Evolutionary conservation across 2,329 filamentous ascomycete genomes (phyloP), one percentile per base, ranked within the genome.

Genomic region (Aspergillus hiratsukae): DNA sequence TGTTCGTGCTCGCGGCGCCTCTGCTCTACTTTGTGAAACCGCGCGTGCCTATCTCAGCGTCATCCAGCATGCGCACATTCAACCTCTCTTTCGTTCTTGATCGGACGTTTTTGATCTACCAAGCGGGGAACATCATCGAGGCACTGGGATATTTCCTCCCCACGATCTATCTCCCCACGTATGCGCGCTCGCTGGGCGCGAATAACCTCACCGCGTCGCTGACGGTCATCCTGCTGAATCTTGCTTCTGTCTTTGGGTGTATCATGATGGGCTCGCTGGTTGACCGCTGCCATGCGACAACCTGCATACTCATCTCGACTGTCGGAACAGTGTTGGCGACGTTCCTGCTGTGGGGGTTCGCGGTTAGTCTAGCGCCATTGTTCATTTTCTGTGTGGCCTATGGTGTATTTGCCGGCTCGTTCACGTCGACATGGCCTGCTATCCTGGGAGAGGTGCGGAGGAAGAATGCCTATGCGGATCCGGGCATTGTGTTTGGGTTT

Each of bases 271-370:
- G 70, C 1, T 64, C 66, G 19, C 60, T 77, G 2, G 68, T 76
- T 4, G 80, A 83, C 54, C 69, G 71, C 3, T 70, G 74, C 19
- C 68, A 75, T 46, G 67, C 58, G 4, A 53, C 63, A 73, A 76
- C 72, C 0, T 75, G 76, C 28, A 74, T 76, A 27, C 60, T 76
- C 1, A 65, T 79, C 37, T 77, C 75, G 1, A 75, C 75, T 0
- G 48, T 75, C 19, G 77, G 78, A 54, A 76, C 56, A 25, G 71
- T 69, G 1, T 8, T 76, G 1, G 73, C 76, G 0, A 67, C 76
- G 0, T 79, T 80, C 53, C 62, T 78, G 55, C 53, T 77, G 28
- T 83, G 80, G 80, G 80, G 80, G 0, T 64, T 80, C 17, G 72
- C 78, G 0, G 68, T 69, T 2, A 71, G 68, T 64, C 6, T 83